These are phyloP conservation scores for Powellomyces hirtus DNA, from an alignment of 192 early-diverging fungal genomes.

Conservation along the genomic window DNA sequence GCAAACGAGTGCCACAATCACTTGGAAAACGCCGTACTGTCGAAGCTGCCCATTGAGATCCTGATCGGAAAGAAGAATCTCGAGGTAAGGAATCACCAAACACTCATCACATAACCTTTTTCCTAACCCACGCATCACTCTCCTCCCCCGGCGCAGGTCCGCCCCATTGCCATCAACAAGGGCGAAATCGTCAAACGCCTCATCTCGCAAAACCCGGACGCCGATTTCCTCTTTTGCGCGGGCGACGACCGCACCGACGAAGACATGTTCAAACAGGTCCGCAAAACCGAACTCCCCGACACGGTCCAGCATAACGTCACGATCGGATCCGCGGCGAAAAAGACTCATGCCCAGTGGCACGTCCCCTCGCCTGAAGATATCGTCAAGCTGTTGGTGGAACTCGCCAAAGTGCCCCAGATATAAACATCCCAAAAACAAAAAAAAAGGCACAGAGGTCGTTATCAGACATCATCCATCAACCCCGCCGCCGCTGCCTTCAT, in stretches of 20 bases:
- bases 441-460: too few relatives aligned
- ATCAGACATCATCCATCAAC: too few relatives aligned
- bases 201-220: constrained; percentile 56
- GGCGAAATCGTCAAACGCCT: constrained; percentile 95
- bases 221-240: constrained; percentile 92
- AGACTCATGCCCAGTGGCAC: constrained; percentile 85
- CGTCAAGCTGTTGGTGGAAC: constrained; percentile 45
- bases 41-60: constrained; percentile 93
- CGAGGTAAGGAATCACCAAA: constrained; percentile 48
- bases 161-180: constrained; percentile 92
- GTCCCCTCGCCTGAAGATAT: constrained; percentile 66
- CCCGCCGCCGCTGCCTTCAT: too few relatives aligned
- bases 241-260: constrained; percentile 98
- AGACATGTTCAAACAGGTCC: constrained; percentile 89
- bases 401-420: constrained; percentile 27
- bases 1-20: constrained; percentile 97
- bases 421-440: too few relatives aligned
- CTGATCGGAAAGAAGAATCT: constrained; percentile 95
- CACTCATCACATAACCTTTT: neutral
- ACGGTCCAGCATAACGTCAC: constrained; percentile 70
- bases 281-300: constrained; percentile 34
- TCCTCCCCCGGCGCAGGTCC: constrained; percentile 47
- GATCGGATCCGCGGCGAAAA: constrained; percentile 83
- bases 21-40: constrained; percentile 83
- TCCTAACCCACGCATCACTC: neutral